Conservation (phyloP, 352 stramenopile genomes). For the Pilasporangium apinafurcum region DNA sequence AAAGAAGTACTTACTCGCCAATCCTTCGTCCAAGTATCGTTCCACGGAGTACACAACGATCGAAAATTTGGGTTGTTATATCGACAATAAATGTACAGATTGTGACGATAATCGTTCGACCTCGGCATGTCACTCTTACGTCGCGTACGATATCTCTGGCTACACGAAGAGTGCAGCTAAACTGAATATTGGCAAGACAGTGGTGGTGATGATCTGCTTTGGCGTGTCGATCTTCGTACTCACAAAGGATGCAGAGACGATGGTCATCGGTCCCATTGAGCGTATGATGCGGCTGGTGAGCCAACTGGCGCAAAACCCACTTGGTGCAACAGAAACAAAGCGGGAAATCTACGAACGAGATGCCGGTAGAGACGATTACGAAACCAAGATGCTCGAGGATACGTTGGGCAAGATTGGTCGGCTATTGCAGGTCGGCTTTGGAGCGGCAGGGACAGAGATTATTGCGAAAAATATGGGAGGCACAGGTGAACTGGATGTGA, state of each 20-base stretch:
- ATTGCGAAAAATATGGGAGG: conserved; percentile 97
- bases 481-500: conserved; percentile 91
- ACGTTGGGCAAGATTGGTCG: conserved; percentile 94
- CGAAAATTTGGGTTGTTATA: conserved; percentile 65
- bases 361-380: conserved; percentile 84
- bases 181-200: conserved; percentile 81
- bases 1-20: conserved; percentile 29
- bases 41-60: conserved; percentile 52
- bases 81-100: conserved; percentile 51
- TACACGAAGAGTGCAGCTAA: conserved; percentile 28
- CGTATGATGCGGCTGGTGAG: conserved; percentile 89
- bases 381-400: conserved; percentile 95
- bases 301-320: conserved; percentile 59
- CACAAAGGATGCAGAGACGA: conserved; percentile 89
- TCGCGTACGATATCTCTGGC: conserved; percentile 69
- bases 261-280: conserved; percentile 97
- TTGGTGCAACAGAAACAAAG: conserved; percentile 62
- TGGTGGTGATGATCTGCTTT: conserved; percentile 90
- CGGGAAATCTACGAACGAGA: conserved; percentile 75
- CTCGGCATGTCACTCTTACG: conserved; percentile 55
- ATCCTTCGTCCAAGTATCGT: conserved; percentile 35
- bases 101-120: conserved; percentile 22
- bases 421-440: conserved; percentile 95
- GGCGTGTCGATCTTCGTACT: conserved; percentile 89
- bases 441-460: conserved; percentile 95